Conservation (phyloP, 2,329 filamentous ascomycete species). For the Aspergillus udagawae region DNA sequence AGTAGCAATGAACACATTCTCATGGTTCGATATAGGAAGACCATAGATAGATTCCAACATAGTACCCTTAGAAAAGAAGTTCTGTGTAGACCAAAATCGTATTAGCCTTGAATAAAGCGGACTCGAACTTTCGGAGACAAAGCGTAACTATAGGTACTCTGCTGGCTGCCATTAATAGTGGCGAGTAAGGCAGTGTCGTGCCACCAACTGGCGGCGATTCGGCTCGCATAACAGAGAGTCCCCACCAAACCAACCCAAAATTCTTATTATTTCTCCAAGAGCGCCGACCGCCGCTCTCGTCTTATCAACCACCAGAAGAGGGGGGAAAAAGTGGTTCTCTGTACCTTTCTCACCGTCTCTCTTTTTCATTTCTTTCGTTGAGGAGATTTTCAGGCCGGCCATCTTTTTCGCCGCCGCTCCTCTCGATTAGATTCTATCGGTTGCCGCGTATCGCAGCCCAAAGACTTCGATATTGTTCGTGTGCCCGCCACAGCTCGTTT, state of each 20-base stretch:
- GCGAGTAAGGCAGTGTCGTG: neutral
- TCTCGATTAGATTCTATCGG: neutral
- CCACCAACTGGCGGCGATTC: conserved; percentile 6
- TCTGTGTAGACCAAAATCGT: neutral
- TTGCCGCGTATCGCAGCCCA: neutral
- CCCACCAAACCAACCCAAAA: conserved; percentile 21
- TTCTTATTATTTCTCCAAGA: conserved; percentile 17
- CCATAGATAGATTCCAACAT: neutral
- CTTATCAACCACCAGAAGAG: conserved; percentile 10
- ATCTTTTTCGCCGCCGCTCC: neutral
- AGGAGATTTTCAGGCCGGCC: neutral
- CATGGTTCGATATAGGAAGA: neutral
- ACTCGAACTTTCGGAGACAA: neutral
- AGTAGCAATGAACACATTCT: neutral
- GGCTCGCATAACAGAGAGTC: conserved; percentile 8
- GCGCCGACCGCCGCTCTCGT: conserved; percentile 6
- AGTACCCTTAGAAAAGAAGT: neutral
- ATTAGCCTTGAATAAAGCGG: neutral
- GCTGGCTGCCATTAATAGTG: neutral
- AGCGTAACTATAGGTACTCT: neutral
- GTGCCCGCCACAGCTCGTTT: conserved; percentile 4
- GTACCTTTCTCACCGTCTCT: neutral
- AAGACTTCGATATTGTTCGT: conserved; percentile 4
- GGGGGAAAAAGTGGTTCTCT: conserved; percentile 8
- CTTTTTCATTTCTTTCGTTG: neutral